phyloP scores from a whole-genome alignment of 306 rosid genomes.

The Lotus japonicus region DNA sequence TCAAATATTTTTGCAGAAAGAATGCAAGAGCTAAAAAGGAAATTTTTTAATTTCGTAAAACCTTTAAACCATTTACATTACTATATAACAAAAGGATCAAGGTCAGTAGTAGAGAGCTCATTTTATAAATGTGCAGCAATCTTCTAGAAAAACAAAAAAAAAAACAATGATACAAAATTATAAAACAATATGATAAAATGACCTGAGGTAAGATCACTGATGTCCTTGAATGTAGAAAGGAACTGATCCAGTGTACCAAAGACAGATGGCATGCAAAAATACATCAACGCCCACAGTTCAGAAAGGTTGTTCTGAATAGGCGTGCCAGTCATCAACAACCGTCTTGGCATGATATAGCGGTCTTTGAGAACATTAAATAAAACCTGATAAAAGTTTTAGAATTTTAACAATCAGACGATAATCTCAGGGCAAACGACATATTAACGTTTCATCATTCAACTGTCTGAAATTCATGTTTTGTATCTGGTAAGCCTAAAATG shows the following conservation, averaged over 20 bases:
- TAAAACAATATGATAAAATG: slow-evolving; percentile 9
- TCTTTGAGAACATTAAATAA: slow-evolving; percentile 70
- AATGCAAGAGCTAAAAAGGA: not conserved
- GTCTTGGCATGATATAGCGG: slow-evolving; percentile 73
- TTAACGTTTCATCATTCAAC: not conserved
- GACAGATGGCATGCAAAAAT: slow-evolving; percentile 89
- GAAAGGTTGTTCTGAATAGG: slow-evolving; percentile 88
- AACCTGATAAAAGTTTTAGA: slow-evolving; percentile 52
- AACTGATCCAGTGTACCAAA: slow-evolving; percentile 73
- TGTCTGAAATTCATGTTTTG: not conserved
- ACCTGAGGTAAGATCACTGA: slow-evolving; percentile 65
- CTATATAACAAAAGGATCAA: not conserved
- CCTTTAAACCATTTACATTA: not conserved
- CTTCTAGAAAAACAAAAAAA: slow-evolving; percentile 3
- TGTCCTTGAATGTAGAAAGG: slow-evolving; percentile 71
- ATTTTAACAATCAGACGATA: slow-evolving; percentile 5
- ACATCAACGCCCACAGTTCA: slow-evolving; percentile 90
- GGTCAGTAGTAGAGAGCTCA: not conserved
- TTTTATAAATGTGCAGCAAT: not conserved
- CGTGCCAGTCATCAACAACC: slow-evolving; percentile 92
- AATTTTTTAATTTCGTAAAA: not conserved
- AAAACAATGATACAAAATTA: slow-evolving; percentile 1
- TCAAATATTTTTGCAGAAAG: not conserved
- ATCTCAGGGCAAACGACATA: not conserved
- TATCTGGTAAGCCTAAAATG: not conserved